Conservation (phyloP, 169 alveolate species). For the Plasmodium reichenowi region DNA sequence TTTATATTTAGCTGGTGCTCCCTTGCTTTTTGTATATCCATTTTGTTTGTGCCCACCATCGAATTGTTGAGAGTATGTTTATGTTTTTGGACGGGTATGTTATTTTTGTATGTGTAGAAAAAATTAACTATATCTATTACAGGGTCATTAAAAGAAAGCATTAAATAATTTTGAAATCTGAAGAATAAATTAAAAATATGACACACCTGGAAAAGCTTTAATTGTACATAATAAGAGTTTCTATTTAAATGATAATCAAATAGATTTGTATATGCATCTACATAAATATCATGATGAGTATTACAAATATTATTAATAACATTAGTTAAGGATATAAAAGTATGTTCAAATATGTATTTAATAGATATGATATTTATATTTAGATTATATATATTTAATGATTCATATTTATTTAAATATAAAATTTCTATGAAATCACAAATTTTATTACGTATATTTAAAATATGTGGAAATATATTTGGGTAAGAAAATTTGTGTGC, state of each 20-base stretch:
- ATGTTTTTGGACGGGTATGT: not conserved
- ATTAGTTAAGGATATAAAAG: conserved; percentile 18
- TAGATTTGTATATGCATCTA: conserved; percentile 9
- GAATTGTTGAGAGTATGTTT: too few relatives aligned
- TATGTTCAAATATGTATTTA: conserved; percentile 37
- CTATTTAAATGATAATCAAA: conserved; percentile 28
- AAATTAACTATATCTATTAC: conserved; percentile 24
- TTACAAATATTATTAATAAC: conserved; percentile 18
- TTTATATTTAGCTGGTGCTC: not conserved
- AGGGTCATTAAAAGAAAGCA: conserved; percentile 62
- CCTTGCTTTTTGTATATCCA: not conserved
- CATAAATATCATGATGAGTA: conserved; percentile 33
- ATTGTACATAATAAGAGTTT: conserved; percentile 18
- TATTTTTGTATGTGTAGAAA: conserved; percentile 13
- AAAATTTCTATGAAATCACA: conserved; percentile 30
- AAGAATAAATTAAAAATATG: conserved; percentile 59
- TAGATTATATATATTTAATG: conserved; percentile 15
- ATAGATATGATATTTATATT: conserved; percentile 25
- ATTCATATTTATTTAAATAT: conserved; percentile 44
- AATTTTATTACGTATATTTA: conserved; percentile 19
- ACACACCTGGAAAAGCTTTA: conserved; percentile 58
- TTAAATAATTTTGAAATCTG: conserved; percentile 51
- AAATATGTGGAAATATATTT: conserved; percentile 8
- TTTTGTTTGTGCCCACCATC: not conserved
- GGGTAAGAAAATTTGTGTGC: conserved; percentile 32